Percentiles rank a stretch among this genome's conserved stretches.
These are phyloP conservation scores for Cyclotella cryptica DNA, from an alignment of 108 stramenopile genomes.

Conservation along the genomic window DNA sequence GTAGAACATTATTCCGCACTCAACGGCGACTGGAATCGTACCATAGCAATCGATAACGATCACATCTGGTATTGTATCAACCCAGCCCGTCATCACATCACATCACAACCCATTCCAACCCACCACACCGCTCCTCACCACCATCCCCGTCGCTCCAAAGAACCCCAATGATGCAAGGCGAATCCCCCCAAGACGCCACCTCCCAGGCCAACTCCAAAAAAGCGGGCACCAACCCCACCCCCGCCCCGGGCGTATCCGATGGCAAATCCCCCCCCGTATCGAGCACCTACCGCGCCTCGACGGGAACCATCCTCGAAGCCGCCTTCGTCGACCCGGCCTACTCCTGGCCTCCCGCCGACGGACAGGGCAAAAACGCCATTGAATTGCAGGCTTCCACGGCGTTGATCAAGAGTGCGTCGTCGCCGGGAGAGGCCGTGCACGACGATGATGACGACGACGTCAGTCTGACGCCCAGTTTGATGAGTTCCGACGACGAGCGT, in stretches of 20 bases:
- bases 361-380: constrained; percentile 80
- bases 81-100: no score
- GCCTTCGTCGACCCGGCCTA: constrained; percentile 91
- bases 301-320: constrained; percentile 82
- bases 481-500: constrained; percentile 34
- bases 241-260: constrained; percentile 1
- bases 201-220: constrained; percentile 24
- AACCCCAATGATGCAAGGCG: constrained; percentile 12
- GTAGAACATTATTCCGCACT: no score
- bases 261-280: constrained; percentile 29
- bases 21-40: no score
- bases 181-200: constrained; percentile 49
- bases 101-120: no score
- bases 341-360: constrained; percentile 75
- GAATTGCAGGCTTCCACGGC: constrained; percentile 77
- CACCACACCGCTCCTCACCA: no score
- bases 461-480: constrained; percentile 25
- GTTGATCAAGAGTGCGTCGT: constrained; percentile 50
- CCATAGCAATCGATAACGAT: no score
- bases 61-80: no score
- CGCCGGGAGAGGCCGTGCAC: constrained; percentile 34
- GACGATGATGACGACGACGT: constrained; percentile 47
- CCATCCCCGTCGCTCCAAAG: background rate
- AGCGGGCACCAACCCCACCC: constrained; percentile 21
- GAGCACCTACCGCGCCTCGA: constrained; percentile 21